Evolutionary conservation across 495 filamentous ascomycete genomes (phyloP).

Genomic region (Copromyces sp.): DNA sequence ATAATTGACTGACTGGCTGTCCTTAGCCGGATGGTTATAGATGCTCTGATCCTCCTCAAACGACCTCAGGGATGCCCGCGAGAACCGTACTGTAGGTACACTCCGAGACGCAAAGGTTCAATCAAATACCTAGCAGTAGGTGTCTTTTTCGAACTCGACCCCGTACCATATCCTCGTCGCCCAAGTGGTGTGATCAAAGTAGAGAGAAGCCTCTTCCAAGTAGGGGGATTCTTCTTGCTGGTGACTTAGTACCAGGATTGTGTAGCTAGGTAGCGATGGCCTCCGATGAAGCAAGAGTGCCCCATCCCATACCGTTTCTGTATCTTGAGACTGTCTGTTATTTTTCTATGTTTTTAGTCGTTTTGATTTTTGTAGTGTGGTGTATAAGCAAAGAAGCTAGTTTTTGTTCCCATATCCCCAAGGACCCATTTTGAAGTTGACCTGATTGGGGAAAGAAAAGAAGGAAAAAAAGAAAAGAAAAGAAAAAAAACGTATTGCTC

Average conservation of each 20-base stretch:
- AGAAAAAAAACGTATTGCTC: neutral
- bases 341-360: neutral
- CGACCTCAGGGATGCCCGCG: neutral
- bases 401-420: neutral
- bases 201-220: too few relatives aligned
- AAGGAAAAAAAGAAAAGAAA: neutral
- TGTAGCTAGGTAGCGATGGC: neutral
- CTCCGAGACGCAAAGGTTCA: neutral
- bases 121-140: neutral
- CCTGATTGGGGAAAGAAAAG: neutral
- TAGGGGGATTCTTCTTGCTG: neutral
- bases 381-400: neutral
- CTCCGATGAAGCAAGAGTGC: neutral
- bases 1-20: neutral
- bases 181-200: too few relatives aligned
- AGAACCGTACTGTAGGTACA: neutral
- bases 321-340: neutral
- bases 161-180: neutral
- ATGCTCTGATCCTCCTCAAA: neutral
- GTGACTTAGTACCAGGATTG: neutral
- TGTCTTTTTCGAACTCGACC: neutral
- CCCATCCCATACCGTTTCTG: neutral
- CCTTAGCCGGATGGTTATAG: neutral
- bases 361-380: neutral
- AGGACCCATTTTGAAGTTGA: neutral